Evolutionary conservation across 2,329 filamentous ascomycete genomes (phyloP), one percentile per base, ranked within the genome.

Genomic region (Ophiosphaerella narmari): DNA sequence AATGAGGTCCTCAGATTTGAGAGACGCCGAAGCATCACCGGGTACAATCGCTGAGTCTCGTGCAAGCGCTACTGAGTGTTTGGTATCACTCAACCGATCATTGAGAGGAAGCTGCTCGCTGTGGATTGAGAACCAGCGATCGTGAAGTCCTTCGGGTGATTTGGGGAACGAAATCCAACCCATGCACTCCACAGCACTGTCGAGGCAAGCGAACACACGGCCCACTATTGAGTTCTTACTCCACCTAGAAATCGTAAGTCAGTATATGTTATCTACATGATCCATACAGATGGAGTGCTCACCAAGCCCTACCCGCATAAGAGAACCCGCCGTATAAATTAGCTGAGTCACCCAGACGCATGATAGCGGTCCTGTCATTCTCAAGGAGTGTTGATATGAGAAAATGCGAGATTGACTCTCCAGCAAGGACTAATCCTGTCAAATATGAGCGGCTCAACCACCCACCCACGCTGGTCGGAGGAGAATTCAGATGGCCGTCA

Each of bases 391-490:
- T 80, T 2, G 77, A 78, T 31, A 85, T 80, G n/a, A 85, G 71
- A 23, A 84, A 74, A 48, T 84, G 78, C 34, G 75, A 77, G 16
- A 81, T 78, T 4, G 75, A 63, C 57, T 82, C 78, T 4, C 82
- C 82, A 0, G 82, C 82, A 33, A 84, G 63, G 1, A 84, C 73
- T 18, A 84, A 68, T 0, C 81, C 82, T 1, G 80, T 79, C 0
- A 84, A 71, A 73, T 79, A 84, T 7, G 78, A 79, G 24, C 80
- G 77, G 43, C 79, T 82, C 3, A 84, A 72, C 81, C 81, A 84
- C 8, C 81, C 80, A 32, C 79, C 74, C 24, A 76, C 66, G 21
- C 76, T 71, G 24, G 62, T 52, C 1, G 59, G 36, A 29, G 35
- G 34, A 21, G 50, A 16, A 7, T 57, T 49, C 43, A 62, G 46